Percentiles rank a stretch among this genome's conserved stretches.
These are phyloP conservation scores for Magnaporthiopsis incrustans DNA, from an alignment of 2,329 filamentous ascomycete genomes.

Conservation along the genomic window DNA sequence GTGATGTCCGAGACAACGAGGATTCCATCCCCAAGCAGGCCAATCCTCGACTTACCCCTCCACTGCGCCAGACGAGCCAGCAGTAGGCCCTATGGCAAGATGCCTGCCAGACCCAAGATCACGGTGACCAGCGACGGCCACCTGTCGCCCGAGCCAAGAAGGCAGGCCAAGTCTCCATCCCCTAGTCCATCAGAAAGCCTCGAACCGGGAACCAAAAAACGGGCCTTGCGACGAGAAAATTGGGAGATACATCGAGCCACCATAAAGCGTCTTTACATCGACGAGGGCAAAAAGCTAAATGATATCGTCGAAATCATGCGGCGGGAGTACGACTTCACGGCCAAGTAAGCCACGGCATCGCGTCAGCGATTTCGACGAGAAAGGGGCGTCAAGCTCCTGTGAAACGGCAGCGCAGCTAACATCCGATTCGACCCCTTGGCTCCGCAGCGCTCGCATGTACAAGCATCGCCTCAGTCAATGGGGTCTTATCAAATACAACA, in stretches of 20 bases:
- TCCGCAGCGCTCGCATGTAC: conserved; percentile 6
- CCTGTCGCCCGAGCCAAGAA: neutral
- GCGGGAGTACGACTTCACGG: conserved; percentile 4
- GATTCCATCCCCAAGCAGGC: neutral
- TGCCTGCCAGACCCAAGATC: neutral
- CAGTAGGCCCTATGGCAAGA: neutral
- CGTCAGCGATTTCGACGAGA: neutral
- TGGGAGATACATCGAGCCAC: conserved; percentile 4
- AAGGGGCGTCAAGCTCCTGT: neutral
- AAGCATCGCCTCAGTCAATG: conserved; percentile 7
- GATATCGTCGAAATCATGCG: conserved; percentile 6
- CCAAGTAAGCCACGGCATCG: conserved; percentile 2
- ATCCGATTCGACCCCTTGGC: neutral
- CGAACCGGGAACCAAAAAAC: conserved; percentile 1
- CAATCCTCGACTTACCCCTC: neutral
- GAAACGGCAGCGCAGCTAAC: neutral
- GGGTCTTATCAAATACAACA: conserved; percentile 8
- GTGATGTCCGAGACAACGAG: neutral
- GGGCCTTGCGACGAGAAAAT: conserved; percentile 1
- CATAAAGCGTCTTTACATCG: conserved; percentile 7
- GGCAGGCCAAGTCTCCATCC: neutral
- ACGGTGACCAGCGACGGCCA: neutral
- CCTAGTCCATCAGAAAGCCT: neutral
- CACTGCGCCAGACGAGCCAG: neutral
- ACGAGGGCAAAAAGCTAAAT: conserved; percentile 3